These are phyloP conservation scores for Huntiella savannae DNA, from an alignment of 2,329 filamentous ascomycete genomes.

Conservation along the genomic window DNA sequence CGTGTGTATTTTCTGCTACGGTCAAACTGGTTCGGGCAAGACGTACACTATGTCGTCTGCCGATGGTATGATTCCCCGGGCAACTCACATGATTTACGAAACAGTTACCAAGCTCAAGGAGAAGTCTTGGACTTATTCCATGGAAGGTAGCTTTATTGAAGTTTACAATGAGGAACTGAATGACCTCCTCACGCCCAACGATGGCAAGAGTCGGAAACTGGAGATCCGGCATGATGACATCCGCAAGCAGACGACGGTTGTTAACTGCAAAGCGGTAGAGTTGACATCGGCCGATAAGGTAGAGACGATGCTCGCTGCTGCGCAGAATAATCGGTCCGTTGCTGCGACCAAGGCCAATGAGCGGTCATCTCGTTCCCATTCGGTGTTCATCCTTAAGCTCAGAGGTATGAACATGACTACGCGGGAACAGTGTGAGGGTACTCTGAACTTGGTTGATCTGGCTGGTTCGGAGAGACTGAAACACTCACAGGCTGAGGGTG, in stretches of 20 bases:
- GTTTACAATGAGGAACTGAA: slow-evolving; percentile 97
- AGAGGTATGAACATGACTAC: slow-evolving; percentile 53
- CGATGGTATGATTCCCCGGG: slow-evolving; percentile 89
- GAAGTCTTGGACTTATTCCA: slow-evolving; percentile 85
- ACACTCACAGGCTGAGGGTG: slow-evolving; percentile 70
- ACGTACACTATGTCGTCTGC: slow-evolving; percentile 84
- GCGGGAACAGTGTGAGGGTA: slow-evolving; percentile 73
- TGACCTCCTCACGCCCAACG: slow-evolving; percentile 48
- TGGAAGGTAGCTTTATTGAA: slow-evolving; percentile 90
- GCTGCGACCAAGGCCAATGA: slow-evolving; percentile 97
- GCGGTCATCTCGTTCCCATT: slow-evolving; percentile 83
- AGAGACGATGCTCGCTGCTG: slow-evolving; percentile 58
- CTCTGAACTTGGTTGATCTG: slow-evolving; percentile 85
- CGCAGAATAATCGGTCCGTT: slow-evolving; percentile 72
- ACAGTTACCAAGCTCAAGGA: slow-evolving; percentile 67
- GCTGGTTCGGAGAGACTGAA: slow-evolving; percentile 84
- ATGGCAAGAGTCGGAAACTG: slow-evolving; percentile 56
- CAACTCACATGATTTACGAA: slow-evolving; percentile 83
- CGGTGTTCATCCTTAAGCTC: slow-evolving; percentile 81
- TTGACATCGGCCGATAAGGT: slow-evolving; percentile 68
- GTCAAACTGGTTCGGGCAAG: slow-evolving; percentile 92
- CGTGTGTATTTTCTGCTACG: slow-evolving; percentile 97
- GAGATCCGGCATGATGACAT: slow-evolving; percentile 75
- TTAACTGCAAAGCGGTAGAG: slow-evolving; percentile 57
- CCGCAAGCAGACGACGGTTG: slow-evolving; percentile 64